Evolutionary conservation across 805 yeast genomes (phyloP), one percentile per base, ranked within the genome.

Genomic region (Yarrowia deformans): DNA sequence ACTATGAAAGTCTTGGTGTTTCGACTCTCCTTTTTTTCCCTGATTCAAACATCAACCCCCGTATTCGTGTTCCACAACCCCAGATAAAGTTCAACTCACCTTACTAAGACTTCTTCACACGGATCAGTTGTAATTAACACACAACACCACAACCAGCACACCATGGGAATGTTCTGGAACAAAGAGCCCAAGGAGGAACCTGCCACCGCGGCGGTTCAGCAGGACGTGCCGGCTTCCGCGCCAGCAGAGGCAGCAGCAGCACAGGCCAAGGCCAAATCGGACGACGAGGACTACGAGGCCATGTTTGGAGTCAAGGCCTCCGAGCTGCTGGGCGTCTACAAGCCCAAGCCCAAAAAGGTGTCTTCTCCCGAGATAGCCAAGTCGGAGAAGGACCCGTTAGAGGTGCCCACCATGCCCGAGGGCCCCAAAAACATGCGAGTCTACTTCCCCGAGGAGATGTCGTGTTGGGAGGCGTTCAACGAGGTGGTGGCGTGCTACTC

Each of bases 401-500:
- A 60, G 52, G 66, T 60, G 12, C 66, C 66, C 32, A 13, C 32
- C 18, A n/a, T 60, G 12, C 66, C 66, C 4, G 66, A 60, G 42
- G 66, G 66, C 5, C 66, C 66, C 50, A 60, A 45, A 23, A 60
- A 60, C 66, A 43, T 60, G 52, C 66, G 66, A 4, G 66, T 60
- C 10, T 70, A 79, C 39, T 78, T 75, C 68, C 80, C 81, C 50
- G 75, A 76, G 42, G 82, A 83, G n/a, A 86, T 89, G 93, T 84
- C 86, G 64, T 89, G 94, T 75, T 82, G 88, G 68, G 91, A 94
- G 54, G 95, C 95, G 0, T 88, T 93, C 78, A 97, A 93, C 77
- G 97, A 92, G 75, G 81, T 93, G 29, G 84, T 93, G 56, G 88
- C 86, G 58, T 94, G 98, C 77, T 92, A 90, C 79, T 90, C 98